Evolutionary conservation across 495 filamentous ascomycete species (phyloP), one percentile per base, ranked within the genome.

Genomic region (Penicillium pancosmium): DNA sequence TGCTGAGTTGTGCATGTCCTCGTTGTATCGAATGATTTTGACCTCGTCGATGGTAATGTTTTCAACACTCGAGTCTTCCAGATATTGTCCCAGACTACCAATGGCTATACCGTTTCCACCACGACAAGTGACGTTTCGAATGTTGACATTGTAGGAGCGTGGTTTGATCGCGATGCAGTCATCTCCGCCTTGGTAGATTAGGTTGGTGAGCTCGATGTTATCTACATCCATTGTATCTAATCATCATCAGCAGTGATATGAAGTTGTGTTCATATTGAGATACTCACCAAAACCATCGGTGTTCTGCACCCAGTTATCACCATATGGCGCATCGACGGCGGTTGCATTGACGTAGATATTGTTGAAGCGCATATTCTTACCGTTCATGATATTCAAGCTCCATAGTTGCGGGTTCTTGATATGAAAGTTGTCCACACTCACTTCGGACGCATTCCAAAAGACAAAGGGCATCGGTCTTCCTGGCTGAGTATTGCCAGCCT

Each of bases 401-500:
- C 81, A 84, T 8, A 86, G 68, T 31, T 69, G 81, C n/a, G 81
- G 79, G 38, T 86, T 68, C 54, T 76, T 78, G 66, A 84, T 68
- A 34, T 70, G 77, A 66, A 86, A 84, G 54, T 83, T 79, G 21
- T 76, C 70, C 16, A 85, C 81, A 16, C 68, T 68, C 21, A 84
- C 81, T 52, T 82, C 71, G 31, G 76, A 79, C 4, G 82, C 78
- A 63, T 85, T 86, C 82, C 82, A 86, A 50, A 81, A 80, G 0
- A 86, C 83, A 53, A 86, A 84, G 1, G 83, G 82, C 82, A 86
- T 86, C 1, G 82, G 82, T 27, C 82, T 69, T 16, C 82, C 80
- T 19, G 76, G 73, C 60, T 76, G 73, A 0, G 82, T 84, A 16
- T 58, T 25, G 11, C 81, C 79, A 53, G 60, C 44, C 18, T 71